phyloP scores from a whole-genome alignment of 345 rosid species.

The Odontarrhena argentea region DNA sequence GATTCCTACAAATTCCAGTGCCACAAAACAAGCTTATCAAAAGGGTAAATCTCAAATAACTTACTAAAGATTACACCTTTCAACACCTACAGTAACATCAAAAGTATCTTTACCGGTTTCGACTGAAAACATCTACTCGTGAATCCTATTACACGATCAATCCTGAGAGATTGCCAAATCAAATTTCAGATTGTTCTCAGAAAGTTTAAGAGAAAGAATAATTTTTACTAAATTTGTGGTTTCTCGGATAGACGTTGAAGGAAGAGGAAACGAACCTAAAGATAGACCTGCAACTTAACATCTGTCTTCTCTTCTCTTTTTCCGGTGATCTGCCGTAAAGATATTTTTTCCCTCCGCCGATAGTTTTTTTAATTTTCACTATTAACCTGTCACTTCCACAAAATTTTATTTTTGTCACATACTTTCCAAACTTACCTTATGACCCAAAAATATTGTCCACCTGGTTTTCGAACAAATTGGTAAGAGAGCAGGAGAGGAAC shows the following conservation, averaged over 20 bases:
- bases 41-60: conserved; percentile 8
- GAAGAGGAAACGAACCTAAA: conserved; percentile 28
- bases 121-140: conserved; percentile 41
- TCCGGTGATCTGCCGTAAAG: conserved; percentile 23
- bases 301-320: conserved; percentile 11
- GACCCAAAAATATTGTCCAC: not conserved
- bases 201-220: not conserved
- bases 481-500: too few species aligned
- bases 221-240: not conserved
- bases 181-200: too few species aligned
- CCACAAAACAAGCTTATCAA: not conserved
- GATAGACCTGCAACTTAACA: conserved; percentile 33
- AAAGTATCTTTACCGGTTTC: conserved; percentile 39
- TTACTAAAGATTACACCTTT: conserved; percentile 1
- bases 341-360: conserved; percentile 4
- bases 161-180: conserved; percentile 39
- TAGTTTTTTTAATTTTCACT: conserved; percentile 16
- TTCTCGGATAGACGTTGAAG: conserved; percentile 2
- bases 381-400: not conserved
- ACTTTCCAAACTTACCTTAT: not conserved
- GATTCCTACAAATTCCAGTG: conserved; percentile 36
- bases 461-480: too few species aligned
- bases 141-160: conserved; percentile 43
- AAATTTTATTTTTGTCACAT: not conserved
- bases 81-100: not conserved